phyloP scores from a whole-genome alignment of 345 rosid genomes.

The Viola odorata region DNA sequence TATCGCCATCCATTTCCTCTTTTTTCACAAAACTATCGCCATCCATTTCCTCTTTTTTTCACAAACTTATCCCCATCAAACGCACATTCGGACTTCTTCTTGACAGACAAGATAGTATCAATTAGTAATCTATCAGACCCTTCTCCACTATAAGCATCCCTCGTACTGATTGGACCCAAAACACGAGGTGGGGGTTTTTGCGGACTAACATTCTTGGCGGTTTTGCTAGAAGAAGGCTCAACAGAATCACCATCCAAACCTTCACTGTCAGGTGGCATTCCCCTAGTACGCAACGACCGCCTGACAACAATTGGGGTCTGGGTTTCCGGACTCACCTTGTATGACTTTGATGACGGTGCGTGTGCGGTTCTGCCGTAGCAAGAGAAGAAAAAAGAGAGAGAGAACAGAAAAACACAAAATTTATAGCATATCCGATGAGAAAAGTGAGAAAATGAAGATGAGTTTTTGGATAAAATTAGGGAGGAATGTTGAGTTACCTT shows the following conservation, averaged over 20 bases:
- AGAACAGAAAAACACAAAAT: background rate
- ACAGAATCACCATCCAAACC: constrained; percentile 29
- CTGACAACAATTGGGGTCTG: constrained; percentile 48
- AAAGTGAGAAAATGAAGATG: background rate
- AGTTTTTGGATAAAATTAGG: background rate
- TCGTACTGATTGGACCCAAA: constrained; percentile 45
- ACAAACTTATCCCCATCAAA: background rate
- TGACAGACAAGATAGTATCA: constrained; percentile 27
- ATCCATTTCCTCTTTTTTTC: too few species aligned
- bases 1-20: background rate
- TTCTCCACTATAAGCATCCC: constrained; percentile 35
- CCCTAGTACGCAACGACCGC: constrained; percentile 60
- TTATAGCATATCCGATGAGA: background rate
- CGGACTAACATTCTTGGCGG: background rate
- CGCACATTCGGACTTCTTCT: constrained; percentile 14
- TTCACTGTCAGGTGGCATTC: constrained; percentile 51
- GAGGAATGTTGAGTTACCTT: constrained; percentile 17
- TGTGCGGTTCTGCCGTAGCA: constrained; percentile 21
- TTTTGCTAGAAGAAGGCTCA: constrained; percentile 11
- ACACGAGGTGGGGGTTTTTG: constrained; percentile 17
- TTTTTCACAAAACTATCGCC: too few species aligned
- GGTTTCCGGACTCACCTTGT: constrained; percentile 32
- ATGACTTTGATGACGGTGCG: constrained; percentile 30
- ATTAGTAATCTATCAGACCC: constrained; percentile 30
- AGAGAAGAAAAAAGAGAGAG: background rate